Percentiles rank a stretch among this genome's conserved stretches.
Conservation (phyloP, 2,329 filamentous ascomycete genomes). For the Aureobasidium melanogenum region DNA sequence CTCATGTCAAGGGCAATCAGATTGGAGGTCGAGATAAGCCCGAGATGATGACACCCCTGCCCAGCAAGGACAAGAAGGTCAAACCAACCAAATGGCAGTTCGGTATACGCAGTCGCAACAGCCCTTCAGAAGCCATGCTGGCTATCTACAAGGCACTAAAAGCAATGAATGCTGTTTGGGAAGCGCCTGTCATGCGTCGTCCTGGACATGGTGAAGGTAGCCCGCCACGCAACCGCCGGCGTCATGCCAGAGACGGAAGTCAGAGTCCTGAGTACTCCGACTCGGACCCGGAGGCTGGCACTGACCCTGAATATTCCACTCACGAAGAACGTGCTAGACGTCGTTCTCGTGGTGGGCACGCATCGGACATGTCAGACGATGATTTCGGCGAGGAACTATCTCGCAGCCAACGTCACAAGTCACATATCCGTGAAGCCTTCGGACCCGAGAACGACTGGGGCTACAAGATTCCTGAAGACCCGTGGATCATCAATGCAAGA, state of each 20-base stretch:
- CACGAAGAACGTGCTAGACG: constrained; percentile 27
- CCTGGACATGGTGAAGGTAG: constrained; percentile 29
- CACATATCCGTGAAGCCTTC: constrained; percentile 28
- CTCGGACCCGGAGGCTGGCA: constrained; percentile 29
- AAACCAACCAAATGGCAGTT: constrained; percentile 95
- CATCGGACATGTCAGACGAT: constrained; percentile 16
- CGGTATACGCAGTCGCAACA: constrained; percentile 88
- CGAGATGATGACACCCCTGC: constrained; percentile 46
- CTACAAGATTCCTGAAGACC: constrained; percentile 84
- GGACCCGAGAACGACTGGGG: constrained; percentile 45
- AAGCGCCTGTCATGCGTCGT: constrained; percentile 42
- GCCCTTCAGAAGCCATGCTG: constrained; percentile 85
- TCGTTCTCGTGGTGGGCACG: constrained; percentile 9
- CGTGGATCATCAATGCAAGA: constrained; percentile 87
- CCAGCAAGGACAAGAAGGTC: constrained; percentile 43
- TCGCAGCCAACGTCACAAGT: constrained; percentile 22
- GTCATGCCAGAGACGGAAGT: constrained; percentile 16
- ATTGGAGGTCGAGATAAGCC: constrained; percentile 32
- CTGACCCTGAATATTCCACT: constrained; percentile 29
- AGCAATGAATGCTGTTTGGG: constrained; percentile 84
- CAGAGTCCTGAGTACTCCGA: constrained; percentile 31
- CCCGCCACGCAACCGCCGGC: constrained; percentile 22
- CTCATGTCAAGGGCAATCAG: constrained; percentile 59
- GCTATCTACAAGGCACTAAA: constrained; percentile 89
- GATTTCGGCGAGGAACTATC: constrained; percentile 5